phyloP scores from a whole-genome alignment of 2,329 filamentous ascomycete species.

The Sporothrix brasiliensis region DNA sequence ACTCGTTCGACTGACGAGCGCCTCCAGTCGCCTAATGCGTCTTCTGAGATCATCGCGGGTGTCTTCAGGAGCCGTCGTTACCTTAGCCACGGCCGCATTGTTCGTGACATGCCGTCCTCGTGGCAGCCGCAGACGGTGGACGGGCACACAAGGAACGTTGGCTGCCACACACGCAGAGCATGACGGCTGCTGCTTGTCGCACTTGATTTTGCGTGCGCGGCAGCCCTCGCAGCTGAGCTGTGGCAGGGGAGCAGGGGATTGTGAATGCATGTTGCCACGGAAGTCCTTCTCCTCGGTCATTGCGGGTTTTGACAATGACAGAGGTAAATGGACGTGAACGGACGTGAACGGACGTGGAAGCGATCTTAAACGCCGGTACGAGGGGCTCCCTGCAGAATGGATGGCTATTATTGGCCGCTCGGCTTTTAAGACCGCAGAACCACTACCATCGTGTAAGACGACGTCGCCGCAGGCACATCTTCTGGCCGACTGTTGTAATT shows the following conservation, averaged over 20 bases:
- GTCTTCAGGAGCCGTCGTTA: neutral
- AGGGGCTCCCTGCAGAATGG: neutral
- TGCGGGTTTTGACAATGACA: neutral
- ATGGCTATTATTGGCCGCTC: neutral
- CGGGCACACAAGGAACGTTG: neutral
- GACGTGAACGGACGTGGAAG: neutral
- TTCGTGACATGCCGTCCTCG: slow-evolving; percentile 3
- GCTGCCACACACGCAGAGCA: slow-evolving; percentile 1
- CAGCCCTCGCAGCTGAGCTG: slow-evolving; percentile 24
- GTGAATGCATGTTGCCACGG: neutral
- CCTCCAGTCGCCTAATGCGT: slow-evolving; percentile 26
- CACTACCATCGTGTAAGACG: slow-evolving; percentile 10
- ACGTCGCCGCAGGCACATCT: neutral
- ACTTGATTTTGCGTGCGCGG: slow-evolving; percentile 17
- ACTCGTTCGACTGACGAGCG: neutral
- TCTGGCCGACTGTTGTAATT: neutral
- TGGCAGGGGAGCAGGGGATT: neutral
- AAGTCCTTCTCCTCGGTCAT: neutral
- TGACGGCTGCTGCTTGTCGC: slow-evolving; percentile 26
- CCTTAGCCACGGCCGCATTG: neutral
- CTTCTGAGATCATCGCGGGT: neutral
- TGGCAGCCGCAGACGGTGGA: slow-evolving; percentile 4
- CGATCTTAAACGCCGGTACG: neutral
- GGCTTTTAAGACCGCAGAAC: neutral
- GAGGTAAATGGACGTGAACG: too few relatives aligned